Conservation (phyloP, 2,329 filamentous ascomycete species). For the Hymenoscyphus fructigenus region DNA sequence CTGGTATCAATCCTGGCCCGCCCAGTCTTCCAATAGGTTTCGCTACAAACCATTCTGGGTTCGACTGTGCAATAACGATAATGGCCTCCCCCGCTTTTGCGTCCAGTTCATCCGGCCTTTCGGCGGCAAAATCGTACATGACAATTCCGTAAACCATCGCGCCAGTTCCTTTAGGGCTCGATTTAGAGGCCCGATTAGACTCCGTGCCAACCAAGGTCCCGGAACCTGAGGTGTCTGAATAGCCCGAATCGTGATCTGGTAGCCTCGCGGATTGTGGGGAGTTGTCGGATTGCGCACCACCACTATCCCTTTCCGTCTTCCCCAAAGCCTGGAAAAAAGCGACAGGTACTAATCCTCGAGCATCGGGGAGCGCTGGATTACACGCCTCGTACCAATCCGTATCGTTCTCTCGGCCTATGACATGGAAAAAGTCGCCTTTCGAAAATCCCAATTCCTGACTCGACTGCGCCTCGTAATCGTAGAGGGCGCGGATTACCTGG, state of each 20-base stretch:
- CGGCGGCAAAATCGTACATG: conserved; percentile 94
- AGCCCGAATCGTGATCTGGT: conserved; percentile 88
- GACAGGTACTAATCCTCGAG: conserved; percentile 88
- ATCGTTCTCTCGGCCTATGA: conserved; percentile 94
- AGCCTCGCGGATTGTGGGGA: conserved; percentile 53
- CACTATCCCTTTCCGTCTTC: conserved; percentile 88
- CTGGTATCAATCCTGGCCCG: conserved; percentile 90
- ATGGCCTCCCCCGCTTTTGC: conserved; percentile 95
- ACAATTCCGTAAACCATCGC: conserved; percentile 97
- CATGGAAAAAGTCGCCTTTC: conserved; percentile 96
- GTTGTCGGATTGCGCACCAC: conserved; percentile 57
- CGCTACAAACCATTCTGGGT: conserved; percentile 98
- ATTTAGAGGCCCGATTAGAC: conserved; percentile 36
- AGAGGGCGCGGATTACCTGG: conserved; percentile 94
- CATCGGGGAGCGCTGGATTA: conserved; percentile 85
- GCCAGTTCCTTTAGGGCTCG: conserved; percentile 60
- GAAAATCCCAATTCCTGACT: conserved; percentile 84
- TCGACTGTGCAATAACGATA: conserved; percentile 97
- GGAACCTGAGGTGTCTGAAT: conserved; percentile 57
- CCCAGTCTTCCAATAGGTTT: conserved; percentile 98
- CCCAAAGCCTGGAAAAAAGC: conserved; percentile 90
- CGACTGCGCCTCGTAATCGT: conserved; percentile 81
- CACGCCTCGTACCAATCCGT: conserved; percentile 97
- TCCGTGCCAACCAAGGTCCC: conserved; percentile 38
- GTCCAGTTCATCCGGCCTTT: conserved; percentile 92